phyloP scores from a whole-genome alignment of 352 stramenopile species.

The Globisporangium carolinianum region DNA sequence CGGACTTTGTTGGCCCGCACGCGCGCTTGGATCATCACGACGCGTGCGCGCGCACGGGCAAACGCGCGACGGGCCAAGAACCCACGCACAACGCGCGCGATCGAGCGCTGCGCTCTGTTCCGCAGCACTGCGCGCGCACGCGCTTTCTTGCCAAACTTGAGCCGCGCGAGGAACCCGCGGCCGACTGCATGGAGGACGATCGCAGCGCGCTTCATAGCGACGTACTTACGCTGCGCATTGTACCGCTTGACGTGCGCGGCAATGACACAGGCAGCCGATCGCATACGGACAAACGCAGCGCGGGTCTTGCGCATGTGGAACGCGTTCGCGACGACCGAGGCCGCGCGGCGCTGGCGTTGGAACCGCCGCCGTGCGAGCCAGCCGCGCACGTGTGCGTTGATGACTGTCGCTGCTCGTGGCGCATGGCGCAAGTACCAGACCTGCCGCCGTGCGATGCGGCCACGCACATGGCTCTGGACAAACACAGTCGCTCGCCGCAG shows the following conservation, averaged over 20 bases:
- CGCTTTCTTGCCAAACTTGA: conserved; percentile 87
- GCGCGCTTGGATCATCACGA: conserved; percentile 86
- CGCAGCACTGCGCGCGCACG: conserved; percentile 59
- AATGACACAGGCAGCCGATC: conserved; percentile 55
- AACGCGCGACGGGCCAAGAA: conserved; percentile 60
- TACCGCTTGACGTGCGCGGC: conserved; percentile 75
- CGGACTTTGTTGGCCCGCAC: conserved; percentile 83
- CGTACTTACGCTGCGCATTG: conserved; percentile 47
- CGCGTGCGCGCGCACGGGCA: conserved; percentile 37
- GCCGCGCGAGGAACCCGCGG: conserved; percentile 66
- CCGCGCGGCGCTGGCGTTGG: conserved; percentile 56
- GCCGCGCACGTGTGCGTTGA: conserved; percentile 63
- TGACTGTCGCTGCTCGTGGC: conserved; percentile 68
- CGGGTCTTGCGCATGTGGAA: conserved; percentile 62
- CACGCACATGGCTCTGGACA: conserved; percentile 64
- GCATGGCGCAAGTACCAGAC: conserved; percentile 67
- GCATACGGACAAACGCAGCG: conserved; percentile 56
- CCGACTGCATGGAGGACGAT: conserved; percentile 72
- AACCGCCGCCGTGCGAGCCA: conserved; percentile 67
- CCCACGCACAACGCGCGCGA: conserved; percentile 63
- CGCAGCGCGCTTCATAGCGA: conserved; percentile 62
- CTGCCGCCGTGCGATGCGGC: conserved; percentile 65
- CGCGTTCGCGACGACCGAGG: conserved; percentile 63
- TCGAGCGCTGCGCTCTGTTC: conserved; percentile 75
- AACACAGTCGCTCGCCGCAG: conserved; percentile 61